These are phyloP conservation scores for Apocynum venetum DNA, from an alignment of 257 asterid species.

Conservation along the genomic window DNA sequence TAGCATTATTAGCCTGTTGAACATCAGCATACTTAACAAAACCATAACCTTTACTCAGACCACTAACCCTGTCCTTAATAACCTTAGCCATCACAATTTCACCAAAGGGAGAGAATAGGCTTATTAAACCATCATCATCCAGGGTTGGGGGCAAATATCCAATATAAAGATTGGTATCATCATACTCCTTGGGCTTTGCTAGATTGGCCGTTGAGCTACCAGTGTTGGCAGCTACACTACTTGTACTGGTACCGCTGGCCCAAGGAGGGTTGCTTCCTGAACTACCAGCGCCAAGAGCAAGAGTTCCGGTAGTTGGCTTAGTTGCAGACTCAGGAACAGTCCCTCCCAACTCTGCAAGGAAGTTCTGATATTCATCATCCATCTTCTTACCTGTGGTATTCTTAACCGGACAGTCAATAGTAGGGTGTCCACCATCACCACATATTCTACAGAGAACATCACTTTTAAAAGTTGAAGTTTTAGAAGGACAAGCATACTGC, in stretches of 20 bases:
- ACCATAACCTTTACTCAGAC: conserved; percentile 88
- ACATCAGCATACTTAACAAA: conserved; percentile 87
- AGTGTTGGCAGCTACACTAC: conserved; percentile 31
- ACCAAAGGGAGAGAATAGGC: conserved; percentile 76
- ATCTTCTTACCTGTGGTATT: conserved; percentile 92
- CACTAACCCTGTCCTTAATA: conserved; percentile 72
- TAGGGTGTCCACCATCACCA: conserved; percentile 98
- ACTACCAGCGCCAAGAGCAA: conserved; percentile 64
- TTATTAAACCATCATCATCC: conserved; percentile 83
- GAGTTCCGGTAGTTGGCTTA: conserved; percentile 47
- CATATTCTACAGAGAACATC: conserved; percentile 89
- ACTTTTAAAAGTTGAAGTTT: conserved; percentile 78
- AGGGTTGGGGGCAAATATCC: conserved; percentile 90
- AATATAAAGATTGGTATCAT: conserved; percentile 80
- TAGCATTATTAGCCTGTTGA: conserved; percentile 84
- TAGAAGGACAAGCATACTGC: conserved; percentile 90
- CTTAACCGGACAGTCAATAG: conserved; percentile 91
- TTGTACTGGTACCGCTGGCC: conserved; percentile 47
- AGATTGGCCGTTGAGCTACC: conserved; percentile 50
- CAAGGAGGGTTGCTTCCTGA: conserved; percentile 79
- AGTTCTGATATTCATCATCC: conserved; percentile 96
- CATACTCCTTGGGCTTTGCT: conserved; percentile 80
- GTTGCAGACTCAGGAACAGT: conserved; percentile 63
- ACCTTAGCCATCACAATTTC: conserved; percentile 97
- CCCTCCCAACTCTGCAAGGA: conserved; percentile 93